phyloP scores from a whole-genome alignment of 2,329 filamentous ascomycete species.

The Lachnellula arida region DNA sequence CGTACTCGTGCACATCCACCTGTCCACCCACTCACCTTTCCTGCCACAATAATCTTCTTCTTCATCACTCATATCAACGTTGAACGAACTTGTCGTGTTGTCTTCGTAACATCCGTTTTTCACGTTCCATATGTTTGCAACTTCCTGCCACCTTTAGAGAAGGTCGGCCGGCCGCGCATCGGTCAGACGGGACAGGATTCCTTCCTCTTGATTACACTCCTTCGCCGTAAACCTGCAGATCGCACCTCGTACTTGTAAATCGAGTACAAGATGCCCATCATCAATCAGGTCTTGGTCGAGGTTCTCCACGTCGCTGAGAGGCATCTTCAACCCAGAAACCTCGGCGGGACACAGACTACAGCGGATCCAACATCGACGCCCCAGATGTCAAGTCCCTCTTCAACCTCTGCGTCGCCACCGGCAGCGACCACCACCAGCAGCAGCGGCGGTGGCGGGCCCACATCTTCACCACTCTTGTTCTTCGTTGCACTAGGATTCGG shows the following conservation, averaged over 20 bases:
- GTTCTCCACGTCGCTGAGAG: conserved; percentile 23
- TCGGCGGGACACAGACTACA: conserved; percentile 14
- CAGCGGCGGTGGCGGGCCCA: conserved; percentile 39
- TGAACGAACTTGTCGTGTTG: too few species aligned
- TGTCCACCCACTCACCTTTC: too few species aligned
- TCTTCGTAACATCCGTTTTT: too few species aligned
- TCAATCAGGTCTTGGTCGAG: conserved; percentile 27
- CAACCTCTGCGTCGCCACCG: conserved; percentile 22
- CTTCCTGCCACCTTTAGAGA: too few species aligned
- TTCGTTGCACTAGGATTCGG: conserved; percentile 96
- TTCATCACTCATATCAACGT: too few species aligned
- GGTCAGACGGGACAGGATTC: not conserved
- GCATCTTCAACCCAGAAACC: conserved; percentile 12
- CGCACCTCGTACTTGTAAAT: not conserved
- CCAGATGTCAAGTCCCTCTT: conserved; percentile 1
- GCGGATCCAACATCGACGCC: conserved; percentile 3
- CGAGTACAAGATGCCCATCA: conserved; percentile 21
- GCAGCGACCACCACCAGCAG: conserved; percentile 18
- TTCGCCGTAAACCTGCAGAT: conserved; percentile 8
- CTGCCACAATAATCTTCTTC: too few species aligned
- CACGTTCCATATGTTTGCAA: too few species aligned
- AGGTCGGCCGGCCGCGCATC: not conserved
- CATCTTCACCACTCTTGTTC: conserved; percentile 75
- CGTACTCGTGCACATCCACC: too few species aligned
- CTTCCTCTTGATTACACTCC: not conserved